Conservation (phyloP, 257 asterid genomes). For the Capsicum baccatum region DNA sequence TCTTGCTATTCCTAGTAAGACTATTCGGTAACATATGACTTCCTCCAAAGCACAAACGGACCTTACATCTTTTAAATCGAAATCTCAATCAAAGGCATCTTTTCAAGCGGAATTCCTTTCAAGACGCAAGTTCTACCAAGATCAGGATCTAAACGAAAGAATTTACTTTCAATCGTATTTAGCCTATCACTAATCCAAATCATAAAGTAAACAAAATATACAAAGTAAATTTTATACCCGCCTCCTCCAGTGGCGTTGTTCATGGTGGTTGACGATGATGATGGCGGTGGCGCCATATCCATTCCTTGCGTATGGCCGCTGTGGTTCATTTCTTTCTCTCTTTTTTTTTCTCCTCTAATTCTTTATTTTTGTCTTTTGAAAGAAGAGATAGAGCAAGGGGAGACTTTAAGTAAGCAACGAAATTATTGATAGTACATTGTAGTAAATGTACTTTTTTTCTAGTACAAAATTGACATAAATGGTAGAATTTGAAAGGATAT, state of each 20-base stretch:
- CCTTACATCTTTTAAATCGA: too few species aligned
- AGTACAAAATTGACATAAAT: conserved; percentile 21
- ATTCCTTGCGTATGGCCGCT: conserved; percentile 33
- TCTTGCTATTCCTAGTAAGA: too few species aligned
- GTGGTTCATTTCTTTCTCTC: neutral
- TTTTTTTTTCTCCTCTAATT: neutral
- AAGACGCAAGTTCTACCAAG: too few species aligned
- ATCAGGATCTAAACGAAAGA: too few species aligned
- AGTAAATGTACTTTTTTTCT: neutral
- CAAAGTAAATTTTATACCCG: neutral
- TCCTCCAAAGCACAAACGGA: too few species aligned
- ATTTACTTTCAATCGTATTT: too few species aligned
- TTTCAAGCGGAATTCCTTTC: too few species aligned
- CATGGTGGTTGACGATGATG: conserved; percentile 12
- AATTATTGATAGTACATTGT: conserved; percentile 9
- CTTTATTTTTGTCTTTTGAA: neutral
- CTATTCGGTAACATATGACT: too few species aligned
- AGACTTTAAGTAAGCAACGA: neutral
- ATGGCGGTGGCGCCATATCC: conserved; percentile 40
- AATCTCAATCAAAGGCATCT: too few species aligned
- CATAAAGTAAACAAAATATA: neutral
- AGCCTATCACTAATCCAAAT: neutral
- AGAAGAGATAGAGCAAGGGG: neutral
- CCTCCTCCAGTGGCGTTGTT: conserved; percentile 31
- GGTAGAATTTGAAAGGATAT: neutral